Evolutionary conservation across 768 basidiomycete genomes (phyloP).

Genomic region (Trametes villosa): DNA sequence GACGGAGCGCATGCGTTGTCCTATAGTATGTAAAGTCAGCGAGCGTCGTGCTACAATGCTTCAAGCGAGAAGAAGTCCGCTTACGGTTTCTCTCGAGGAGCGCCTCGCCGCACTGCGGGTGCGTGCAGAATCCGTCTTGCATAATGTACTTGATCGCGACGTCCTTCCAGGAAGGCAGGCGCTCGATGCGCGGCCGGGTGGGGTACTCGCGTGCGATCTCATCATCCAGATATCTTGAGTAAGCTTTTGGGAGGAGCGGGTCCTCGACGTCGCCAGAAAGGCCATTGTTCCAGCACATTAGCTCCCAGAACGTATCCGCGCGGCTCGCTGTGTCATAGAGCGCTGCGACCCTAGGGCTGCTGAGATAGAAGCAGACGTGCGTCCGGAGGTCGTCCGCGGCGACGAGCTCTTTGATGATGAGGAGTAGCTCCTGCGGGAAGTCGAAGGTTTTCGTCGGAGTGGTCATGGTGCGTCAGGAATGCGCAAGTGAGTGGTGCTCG

Average conservation of each 20-base stretch:
- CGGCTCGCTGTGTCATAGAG: background rate
- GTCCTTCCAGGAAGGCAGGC: background rate
- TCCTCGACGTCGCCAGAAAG: conserved; percentile 5
- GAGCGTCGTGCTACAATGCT: too few species aligned
- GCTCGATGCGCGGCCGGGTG: background rate
- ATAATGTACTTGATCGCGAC: conserved; percentile 5
- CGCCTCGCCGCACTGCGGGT: too few species aligned
- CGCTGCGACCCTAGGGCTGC: conserved; percentile 3
- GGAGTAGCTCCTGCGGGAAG: conserved; percentile 10
- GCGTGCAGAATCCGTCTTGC: too few species aligned
- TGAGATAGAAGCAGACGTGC: conserved; percentile 14
- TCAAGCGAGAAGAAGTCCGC: too few species aligned
- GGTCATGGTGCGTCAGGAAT: too few species aligned
- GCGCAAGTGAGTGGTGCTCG: too few species aligned
- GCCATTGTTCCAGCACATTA: conserved; percentile 6
- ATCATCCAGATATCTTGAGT: too few species aligned
- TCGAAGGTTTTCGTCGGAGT: background rate
- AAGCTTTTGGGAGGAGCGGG: too few species aligned
- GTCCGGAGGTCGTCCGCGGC: conserved; percentile 1
- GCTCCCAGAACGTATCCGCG: background rate
- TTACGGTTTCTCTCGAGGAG: too few species aligned
- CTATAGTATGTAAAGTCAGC: too few species aligned
- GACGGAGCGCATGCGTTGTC: too few species aligned
- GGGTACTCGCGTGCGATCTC: too few species aligned
- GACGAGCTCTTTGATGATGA: background rate